Conservation (phyloP, 305 asterid genomes). For the Andrographis paniculata region DNA sequence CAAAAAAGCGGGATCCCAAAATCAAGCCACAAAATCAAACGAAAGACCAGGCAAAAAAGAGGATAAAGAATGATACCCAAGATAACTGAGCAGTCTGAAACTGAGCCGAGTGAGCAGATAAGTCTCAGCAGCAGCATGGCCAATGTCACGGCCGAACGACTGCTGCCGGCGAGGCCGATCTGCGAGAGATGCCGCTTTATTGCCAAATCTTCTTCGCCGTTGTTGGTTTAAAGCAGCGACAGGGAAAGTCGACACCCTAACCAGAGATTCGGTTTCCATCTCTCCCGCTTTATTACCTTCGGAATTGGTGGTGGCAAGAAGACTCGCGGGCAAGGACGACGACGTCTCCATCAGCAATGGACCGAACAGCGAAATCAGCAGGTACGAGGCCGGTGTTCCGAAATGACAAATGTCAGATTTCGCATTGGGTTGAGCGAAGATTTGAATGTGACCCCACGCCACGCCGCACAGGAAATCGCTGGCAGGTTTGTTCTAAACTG, state of each 20-base stretch:
- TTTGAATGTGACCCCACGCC: too few species aligned
- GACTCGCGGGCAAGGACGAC: slow-evolving; percentile 28
- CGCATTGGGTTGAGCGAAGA: slow-evolving; percentile 18
- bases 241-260: slow-evolving; percentile 35
- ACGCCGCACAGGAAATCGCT: not conserved
- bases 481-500: not conserved
- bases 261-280: slow-evolving; percentile 21
- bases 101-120: slow-evolving; percentile 75
- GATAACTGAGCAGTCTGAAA: slow-evolving; percentile 80
- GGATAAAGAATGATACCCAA: slow-evolving; percentile 65
- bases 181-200: slow-evolving; percentile 32
- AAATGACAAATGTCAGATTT: slow-evolving; percentile 16
- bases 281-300: slow-evolving; percentile 21
- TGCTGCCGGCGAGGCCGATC: slow-evolving; percentile 36
- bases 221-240: slow-evolving; percentile 21
- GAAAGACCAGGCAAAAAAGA: not conserved
- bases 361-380: slow-evolving; percentile 5
- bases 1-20: too few species aligned
- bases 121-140: slow-evolving; percentile 95
- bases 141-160: slow-evolving; percentile 65
- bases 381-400: slow-evolving; percentile 2
- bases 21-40: slow-evolving; percentile 2
- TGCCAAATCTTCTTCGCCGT: slow-evolving; percentile 35
- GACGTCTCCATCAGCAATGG: slow-evolving; percentile 29
- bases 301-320: slow-evolving; percentile 21